Percentiles rank a stretch among this genome's conserved stretches.
Conservation (phyloP, 345 rosid species). For the Microcos paniculata region DNA sequence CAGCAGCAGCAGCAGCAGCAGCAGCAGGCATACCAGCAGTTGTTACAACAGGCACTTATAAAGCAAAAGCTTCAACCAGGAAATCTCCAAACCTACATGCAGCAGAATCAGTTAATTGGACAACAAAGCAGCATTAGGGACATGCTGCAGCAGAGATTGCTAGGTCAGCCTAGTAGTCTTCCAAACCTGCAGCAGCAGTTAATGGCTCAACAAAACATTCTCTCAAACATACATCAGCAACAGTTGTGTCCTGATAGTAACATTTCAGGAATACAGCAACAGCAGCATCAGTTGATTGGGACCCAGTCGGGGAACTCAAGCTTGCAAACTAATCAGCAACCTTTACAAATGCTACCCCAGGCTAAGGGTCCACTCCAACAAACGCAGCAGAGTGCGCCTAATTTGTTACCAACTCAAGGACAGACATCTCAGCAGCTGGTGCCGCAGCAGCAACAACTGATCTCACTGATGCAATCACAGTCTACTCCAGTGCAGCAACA, state of each 20-base stretch:
- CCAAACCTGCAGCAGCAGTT: conserved; percentile 29
- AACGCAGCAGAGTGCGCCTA: conserved; percentile 57
- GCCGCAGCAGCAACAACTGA: conserved; percentile 81
- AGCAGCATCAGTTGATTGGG: conserved; percentile 70
- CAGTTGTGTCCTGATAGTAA: conserved; percentile 71
- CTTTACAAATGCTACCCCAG: conserved; percentile 69
- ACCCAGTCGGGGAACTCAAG: conserved; percentile 67
- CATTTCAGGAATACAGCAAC: conserved; percentile 66
- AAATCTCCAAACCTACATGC: conserved; percentile 58
- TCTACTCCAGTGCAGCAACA: conserved; percentile 68
- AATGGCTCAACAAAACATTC: conserved; percentile 48
- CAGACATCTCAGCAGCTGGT: conserved; percentile 63
- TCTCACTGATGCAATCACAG: conserved; percentile 80
- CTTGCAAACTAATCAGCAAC: conserved; percentile 78
- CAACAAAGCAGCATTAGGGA: conserved; percentile 72
- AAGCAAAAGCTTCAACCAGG: conserved; percentile 72
- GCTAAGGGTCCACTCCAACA: conserved; percentile 63
- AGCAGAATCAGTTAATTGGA: conserved; percentile 63
- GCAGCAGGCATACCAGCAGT: conserved; percentile 50
- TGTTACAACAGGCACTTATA: conserved; percentile 59
- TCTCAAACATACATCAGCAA: conserved; percentile 61
- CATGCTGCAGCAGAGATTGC: conserved; percentile 78
- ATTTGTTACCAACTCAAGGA: conserved; percentile 63
- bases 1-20: conserved; percentile 56
- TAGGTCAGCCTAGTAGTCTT: conserved; percentile 71